Conservation (phyloP, 768 basidiomycete species). For the Boletus bicolor region DNA sequence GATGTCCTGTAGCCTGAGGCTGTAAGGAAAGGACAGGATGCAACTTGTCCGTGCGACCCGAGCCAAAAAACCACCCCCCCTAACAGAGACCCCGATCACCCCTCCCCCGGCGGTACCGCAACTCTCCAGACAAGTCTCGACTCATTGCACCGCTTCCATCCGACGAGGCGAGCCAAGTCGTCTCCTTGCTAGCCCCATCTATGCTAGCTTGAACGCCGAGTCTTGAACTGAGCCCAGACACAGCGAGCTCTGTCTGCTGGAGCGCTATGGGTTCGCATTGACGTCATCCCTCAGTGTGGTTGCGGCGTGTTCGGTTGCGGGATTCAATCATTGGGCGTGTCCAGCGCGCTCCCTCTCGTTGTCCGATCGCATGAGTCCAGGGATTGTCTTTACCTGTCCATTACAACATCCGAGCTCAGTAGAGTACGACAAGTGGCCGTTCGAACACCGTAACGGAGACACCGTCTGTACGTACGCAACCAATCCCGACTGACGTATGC, state of each 20-base stretch:
- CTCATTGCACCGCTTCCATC: neutral
- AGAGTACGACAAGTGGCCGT: neutral
- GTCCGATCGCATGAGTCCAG: neutral
- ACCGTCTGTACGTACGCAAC: neutral
- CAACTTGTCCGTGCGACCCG: conserved; percentile 32
- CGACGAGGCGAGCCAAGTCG: neutral
- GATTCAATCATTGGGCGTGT: neutral
- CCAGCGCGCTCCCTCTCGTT: neutral
- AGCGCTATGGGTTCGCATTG: neutral
- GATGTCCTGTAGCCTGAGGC: conserved; percentile 38
- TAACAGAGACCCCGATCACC: conserved; percentile 27
- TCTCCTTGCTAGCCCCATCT: no score
- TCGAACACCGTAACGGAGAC: neutral
- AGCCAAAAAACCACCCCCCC: conserved; percentile 31
- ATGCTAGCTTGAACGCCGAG: neutral
- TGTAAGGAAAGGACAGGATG: conserved; percentile 38
- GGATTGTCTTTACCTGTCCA: neutral
- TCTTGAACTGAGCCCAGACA: neutral
- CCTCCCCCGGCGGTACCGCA: conserved; percentile 16
- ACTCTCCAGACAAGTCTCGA: neutral
- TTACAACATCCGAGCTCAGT: neutral
- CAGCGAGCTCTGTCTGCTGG: neutral
- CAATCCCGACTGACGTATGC: neutral
- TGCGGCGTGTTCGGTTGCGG: conserved; percentile 8
- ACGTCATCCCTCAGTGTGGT: conserved; percentile 2